Percentiles rank a stretch among this genome's conserved stretches.
Conservation (phyloP, 345 rosid genomes). For the Arabidopsis arenosa region DNA sequence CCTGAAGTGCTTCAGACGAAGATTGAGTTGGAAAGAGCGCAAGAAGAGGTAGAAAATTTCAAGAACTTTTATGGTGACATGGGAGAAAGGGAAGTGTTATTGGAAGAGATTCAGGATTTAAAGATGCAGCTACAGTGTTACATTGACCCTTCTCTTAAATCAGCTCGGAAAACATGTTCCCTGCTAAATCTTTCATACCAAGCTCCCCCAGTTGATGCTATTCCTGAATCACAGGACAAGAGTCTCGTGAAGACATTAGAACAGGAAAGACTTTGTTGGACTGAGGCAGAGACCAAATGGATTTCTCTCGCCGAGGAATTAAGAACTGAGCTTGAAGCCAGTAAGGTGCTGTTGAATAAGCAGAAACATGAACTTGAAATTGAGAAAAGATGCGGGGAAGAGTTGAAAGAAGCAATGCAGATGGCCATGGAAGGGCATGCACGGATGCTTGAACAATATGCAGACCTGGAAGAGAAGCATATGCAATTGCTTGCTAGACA, state of each 20-base stretch:
- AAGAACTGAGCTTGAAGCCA: not conserved
- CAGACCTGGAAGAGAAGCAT: not conserved
- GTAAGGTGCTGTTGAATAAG: not conserved
- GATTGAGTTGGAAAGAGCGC: not conserved
- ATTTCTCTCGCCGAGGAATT: not conserved
- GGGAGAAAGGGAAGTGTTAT: not conserved
- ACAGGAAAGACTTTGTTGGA: not conserved
- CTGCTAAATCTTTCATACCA: not conserved
- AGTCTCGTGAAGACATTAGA: not conserved
- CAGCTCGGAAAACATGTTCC: not conserved
- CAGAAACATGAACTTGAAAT: not conserved
- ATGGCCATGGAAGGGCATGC: constrained; percentile 1
- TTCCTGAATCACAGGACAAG: not conserved
- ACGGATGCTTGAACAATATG: not conserved
- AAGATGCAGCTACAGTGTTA: not conserved
- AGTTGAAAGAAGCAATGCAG: not conserved
- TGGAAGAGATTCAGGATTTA: not conserved
- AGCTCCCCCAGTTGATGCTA: not conserved
- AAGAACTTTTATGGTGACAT: not conserved
- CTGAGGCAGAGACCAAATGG: not conserved
- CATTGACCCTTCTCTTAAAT: not conserved
- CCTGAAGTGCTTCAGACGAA: not conserved
- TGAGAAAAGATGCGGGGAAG: not conserved
- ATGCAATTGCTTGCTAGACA: not conserved
- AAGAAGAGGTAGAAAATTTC: not conserved